phyloP scores from a whole-genome alignment of 1,139 yeast genomes.

The Arxiozyma bovina region DNA sequence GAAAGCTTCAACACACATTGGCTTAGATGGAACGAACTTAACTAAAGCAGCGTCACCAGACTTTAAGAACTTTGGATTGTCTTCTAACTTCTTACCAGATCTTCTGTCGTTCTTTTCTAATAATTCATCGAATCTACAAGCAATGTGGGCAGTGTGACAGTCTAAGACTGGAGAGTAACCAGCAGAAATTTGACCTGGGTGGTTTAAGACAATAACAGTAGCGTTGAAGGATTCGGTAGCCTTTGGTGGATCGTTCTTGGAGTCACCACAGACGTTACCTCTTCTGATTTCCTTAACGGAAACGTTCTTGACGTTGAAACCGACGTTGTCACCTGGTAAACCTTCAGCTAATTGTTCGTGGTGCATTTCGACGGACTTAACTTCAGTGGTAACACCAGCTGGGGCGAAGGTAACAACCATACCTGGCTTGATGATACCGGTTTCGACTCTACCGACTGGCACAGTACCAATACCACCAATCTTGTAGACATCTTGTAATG shows the following conservation, averaged over 20 bases:
- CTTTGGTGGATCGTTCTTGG: slow-evolving; percentile 89
- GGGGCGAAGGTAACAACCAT: slow-evolving; percentile 87
- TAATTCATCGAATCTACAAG: slow-evolving; percentile 79
- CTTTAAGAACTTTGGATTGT: slow-evolving; percentile 76
- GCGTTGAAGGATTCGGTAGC: slow-evolving; percentile 79
- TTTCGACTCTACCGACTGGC: slow-evolving; percentile 92
- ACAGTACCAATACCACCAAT: slow-evolving; percentile 87
- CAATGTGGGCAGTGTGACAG: slow-evolving; percentile 85
- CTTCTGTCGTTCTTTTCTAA: slow-evolving; percentile 89
- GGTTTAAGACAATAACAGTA: slow-evolving; percentile 85
- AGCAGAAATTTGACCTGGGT: slow-evolving; percentile 88
- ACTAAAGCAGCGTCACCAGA: slow-evolving; percentile 93
- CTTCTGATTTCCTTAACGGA: slow-evolving; percentile 90
- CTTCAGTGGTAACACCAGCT: slow-evolving; percentile 88
- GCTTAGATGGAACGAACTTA: slow-evolving; percentile 88
- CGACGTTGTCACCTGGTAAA: slow-evolving; percentile 91
- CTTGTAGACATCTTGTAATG: slow-evolving; percentile 89
- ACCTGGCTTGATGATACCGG: slow-evolving; percentile 88
- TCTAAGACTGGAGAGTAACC: slow-evolving; percentile 92
- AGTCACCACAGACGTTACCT: slow-evolving; percentile 94
- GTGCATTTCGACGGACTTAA: slow-evolving; percentile 90
- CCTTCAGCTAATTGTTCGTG: slow-evolving; percentile 82
- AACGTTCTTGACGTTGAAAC: slow-evolving; percentile 91
- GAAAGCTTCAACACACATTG: slow-evolving; percentile 96
- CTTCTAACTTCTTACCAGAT: slow-evolving; percentile 83